Evolutionary conservation across 345 rosid genomes (phyloP), one percentile per base, ranked within the genome.

Genomic region (Luvunga scandens): DNA sequence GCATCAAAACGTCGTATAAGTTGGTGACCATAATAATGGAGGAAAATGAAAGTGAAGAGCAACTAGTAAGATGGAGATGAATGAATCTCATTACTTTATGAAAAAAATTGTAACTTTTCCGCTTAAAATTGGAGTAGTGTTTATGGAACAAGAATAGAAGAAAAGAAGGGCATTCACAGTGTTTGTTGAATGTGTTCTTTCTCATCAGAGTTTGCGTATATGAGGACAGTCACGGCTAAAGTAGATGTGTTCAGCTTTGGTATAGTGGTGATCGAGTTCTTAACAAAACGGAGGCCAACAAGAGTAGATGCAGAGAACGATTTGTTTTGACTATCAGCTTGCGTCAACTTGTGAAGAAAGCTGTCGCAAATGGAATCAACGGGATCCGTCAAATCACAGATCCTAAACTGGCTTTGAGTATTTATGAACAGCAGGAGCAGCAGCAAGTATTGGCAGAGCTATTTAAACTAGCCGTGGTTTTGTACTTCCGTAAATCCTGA

Each of bases 161-260:
- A 36, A 6, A 36, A 36, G 39, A 36, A 36, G 39, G 39, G 33
- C 33, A 36, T 36, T 36, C 39, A 6, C 9, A 36, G 39, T 7
- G 39, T 36, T 36, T 31, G 3, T 31, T 36, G 36, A 34, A 24
- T 64, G 21, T 31, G 22, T 24, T 59, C 61, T 25, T 59, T 38
- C 59, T 59, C 48, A 59, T 13, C 93, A 95, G 98, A 95, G 78
- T 90, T 95, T 31, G 97, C 97, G 28, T 93, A 93, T 84, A 89
- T 91, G 93, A 85, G 92, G 81, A 90, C 69, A 63, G 94, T 89
- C 65, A 90, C 98, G 16, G 85, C 97, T 14, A 88, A 95, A 81
- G 97, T 81, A 19, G 98, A 90, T 31, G 90, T 91, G 12, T 93
- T 90, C 87, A 91, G 98, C 89, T 95, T 89, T 34, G 97, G 98